Base-by-base conservation (phyloP, 345 rosid species). In the Boechera divaricarpa region DNA sequence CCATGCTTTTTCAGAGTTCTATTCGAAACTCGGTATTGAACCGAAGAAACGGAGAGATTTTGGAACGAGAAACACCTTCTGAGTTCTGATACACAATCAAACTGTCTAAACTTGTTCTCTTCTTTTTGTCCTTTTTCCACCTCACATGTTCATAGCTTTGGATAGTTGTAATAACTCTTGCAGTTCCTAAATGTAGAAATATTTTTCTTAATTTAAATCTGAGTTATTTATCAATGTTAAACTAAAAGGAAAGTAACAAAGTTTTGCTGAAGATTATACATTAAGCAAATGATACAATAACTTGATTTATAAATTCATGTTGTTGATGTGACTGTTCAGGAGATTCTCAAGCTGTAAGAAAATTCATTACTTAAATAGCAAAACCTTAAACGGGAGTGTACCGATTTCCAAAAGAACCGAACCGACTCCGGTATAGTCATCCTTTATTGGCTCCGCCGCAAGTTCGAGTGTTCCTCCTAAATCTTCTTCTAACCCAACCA, bases 1-100 rank as follows among this genome's bases (percentile, higher is more conserved):
- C 83, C 85, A 85, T 84, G 84, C 62, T 89, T 21, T 85, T 77
- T 5, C 88, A 86, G 83, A 87, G 71, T 77, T 84, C 87, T 47
- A 60, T 81, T 76, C 73, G 83, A 64, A 70, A 74, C 12, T 35
- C 68, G 7, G 42, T 78, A 63, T 63, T 72, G 32, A 80, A 82
- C 70, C 85, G 82, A 59, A 77, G 84, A 70, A 79, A 76, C 61
- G 68, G 73, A 45, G 65, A 63, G 28, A 16, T 47, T 38, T 70
- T 64, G 58, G 80, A 63, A 63, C 9, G 63, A 44, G 76, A 72
- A 71, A 10, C 68, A 51, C 2, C 16, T 57, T 7, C 54, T 3
- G 52, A 45, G 24, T 10, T 57, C 15, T 75, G 21, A 47, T 41
- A 28, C 41, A 18, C 24, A 68, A 60, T 55, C 63, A 38, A 36